Percentiles rank a stretch among this genome's conserved stretches.
Conservation (phyloP, 2,329 filamentous ascomycete genomes). For the Penicillium sp. region DNA sequence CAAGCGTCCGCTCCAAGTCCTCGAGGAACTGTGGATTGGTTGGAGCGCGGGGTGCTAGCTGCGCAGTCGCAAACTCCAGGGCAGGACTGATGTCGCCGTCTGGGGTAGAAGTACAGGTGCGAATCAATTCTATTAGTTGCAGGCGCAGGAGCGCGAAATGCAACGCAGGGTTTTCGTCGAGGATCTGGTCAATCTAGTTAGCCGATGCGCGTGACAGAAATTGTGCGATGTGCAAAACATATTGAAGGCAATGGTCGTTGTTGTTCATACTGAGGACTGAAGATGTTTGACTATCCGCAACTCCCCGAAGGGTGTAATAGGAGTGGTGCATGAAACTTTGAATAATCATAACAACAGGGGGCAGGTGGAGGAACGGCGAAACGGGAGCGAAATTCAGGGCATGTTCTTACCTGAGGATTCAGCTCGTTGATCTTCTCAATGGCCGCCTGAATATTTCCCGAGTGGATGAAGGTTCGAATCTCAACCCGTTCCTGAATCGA, state of each 20-base stretch:
- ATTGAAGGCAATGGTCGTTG: constrained; percentile 31
- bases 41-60: constrained; percentile 84
- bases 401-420: constrained; percentile 77
- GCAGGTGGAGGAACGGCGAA: constrained; percentile 13
- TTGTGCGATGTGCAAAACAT: constrained; percentile 16
- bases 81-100: constrained; percentile 77
- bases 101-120: constrained; percentile 67
- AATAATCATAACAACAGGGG: constrained; percentile 81
- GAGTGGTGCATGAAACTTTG: constrained; percentile 99
- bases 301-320: constrained; percentile 75
- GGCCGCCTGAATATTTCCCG: constrained; percentile 80
- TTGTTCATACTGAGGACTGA: constrained; percentile 86
- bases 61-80: constrained; percentile 81
- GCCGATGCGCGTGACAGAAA: constrained; percentile 22
- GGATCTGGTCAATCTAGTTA: constrained; percentile 63
- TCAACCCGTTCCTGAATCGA: constrained; percentile 77
- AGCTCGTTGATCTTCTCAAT: constrained; percentile 87
- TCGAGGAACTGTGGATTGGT: constrained; percentile 79
- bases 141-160: constrained; percentile 89
- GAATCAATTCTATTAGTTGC: constrained; percentile 92
- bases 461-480: constrained; percentile 83
- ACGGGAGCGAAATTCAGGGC: background rate
- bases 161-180: constrained; percentile 79
- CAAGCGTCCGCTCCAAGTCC: constrained; percentile 91
- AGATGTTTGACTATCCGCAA: constrained; percentile 84